phyloP scores from a whole-genome alignment of 169 alveolate genomes.

The Plasmodium reichenowi region DNA sequence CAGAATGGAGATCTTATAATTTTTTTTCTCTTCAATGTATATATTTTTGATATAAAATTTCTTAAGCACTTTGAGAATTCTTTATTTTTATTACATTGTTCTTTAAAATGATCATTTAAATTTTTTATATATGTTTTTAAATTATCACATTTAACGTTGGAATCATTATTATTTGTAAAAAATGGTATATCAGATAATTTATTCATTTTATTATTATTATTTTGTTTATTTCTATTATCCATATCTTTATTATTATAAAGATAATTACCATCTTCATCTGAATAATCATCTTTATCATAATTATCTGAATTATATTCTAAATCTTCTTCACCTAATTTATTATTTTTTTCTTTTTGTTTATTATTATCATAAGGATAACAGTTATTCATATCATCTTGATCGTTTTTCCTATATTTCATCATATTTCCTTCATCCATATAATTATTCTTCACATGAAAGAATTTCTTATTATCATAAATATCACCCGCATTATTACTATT shows the following conservation, averaged over 20 bases:
- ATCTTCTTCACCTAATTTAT: not conserved
- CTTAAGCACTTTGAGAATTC: constrained; percentile 19
- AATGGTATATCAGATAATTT: not conserved
- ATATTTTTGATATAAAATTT: constrained; percentile 11
- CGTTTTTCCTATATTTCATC: constrained; percentile 1
- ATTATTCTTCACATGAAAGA: not conserved
- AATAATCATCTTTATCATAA: not conserved
- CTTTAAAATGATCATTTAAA: constrained; percentile 50
- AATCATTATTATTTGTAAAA: constrained; percentile 12
- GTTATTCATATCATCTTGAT: not conserved
- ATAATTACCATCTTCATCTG: not conserved
- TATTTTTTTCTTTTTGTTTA: constrained; percentile 4
- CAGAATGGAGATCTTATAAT: constrained; percentile 23
- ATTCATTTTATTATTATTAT: not conserved
- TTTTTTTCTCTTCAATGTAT: constrained; percentile 31
- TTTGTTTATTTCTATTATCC: not conserved
- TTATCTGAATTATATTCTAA: constrained; percentile 2
- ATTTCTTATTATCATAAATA: not conserved
- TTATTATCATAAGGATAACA: not conserved
- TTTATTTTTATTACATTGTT: constrained; percentile 38
- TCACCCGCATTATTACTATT: not conserved
- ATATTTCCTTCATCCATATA: constrained; percentile 2
- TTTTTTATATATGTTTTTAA: constrained; percentile 33
- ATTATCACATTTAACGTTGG: constrained; percentile 8
- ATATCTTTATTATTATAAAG: constrained; percentile 4